Base-by-base conservation (phyloP, 306 rosid genomes). In the Abrus pulchellus region DNA sequence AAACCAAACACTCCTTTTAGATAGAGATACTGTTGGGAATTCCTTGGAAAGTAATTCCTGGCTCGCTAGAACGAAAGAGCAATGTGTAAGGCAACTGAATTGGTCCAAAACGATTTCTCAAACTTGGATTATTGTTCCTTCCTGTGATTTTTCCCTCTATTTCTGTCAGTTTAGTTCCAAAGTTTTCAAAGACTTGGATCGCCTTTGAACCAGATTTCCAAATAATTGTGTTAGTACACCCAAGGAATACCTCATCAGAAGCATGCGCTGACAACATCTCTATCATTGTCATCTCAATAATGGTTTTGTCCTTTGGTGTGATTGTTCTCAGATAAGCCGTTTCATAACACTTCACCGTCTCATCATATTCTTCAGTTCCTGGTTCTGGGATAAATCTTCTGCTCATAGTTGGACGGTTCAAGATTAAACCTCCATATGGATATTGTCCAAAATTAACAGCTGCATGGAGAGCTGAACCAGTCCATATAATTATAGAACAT, bases 21-120 rank as follows among this genome's bases (percentile, higher is more conserved):
- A 84, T 80, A 12, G 94, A 91, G 74, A 93, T 84, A 27, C 97
- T 93, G 27, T 91, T 91, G 11, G 97, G 98, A 80, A 93, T 87
- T 32, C 97, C 97, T 74, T 87, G 86, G 28, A 86, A 83, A 6
- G 94, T 91, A 1, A 93, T 79, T 49, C 98, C 94, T 7, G 72
- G 86, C 9, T 80, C 74, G 44, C 98, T 90, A 0, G 86, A 34
- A 60, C 94, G 98, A 77, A 84, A 66, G 10, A 93, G 88, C 67
- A 91, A 54, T 9, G 98, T 91, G 75, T 93, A 93, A 0, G 93
- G 97, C 81, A 91, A 56, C 13, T 88, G 74, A 2, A 74, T 90
- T 0, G 94, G 97, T 7, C 83, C 83, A 48, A 27, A 3, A 12
- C 97, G 71, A 53, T 91, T 93, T 14, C 80, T 87, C 5, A 84